Conservation (phyloP, 345 rosid genomes). For the Gossypium anomalum region DNA sequence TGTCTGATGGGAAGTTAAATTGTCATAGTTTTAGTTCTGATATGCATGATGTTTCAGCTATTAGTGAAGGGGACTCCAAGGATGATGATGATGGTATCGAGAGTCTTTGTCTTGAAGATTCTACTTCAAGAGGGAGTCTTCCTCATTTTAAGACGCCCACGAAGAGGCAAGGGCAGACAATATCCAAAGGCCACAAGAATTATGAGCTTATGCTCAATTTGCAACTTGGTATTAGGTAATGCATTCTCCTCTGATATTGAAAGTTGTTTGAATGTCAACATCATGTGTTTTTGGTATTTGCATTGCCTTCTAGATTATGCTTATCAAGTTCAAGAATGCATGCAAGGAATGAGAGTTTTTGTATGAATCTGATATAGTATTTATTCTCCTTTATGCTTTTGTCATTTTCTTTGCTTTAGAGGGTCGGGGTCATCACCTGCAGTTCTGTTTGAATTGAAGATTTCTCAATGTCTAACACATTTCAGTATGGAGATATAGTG, state of each 20-base stretch:
- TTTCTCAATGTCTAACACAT: conserved; percentile 1
- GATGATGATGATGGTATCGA: conserved; percentile 43
- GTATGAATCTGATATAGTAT: neutral
- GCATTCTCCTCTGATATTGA: neutral
- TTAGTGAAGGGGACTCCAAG: conserved; percentile 34
- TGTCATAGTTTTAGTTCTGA: conserved; percentile 34
- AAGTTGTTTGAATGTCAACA: neutral
- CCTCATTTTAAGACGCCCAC: conserved; percentile 39
- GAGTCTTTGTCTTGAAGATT: conserved; percentile 40
- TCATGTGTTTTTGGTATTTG: neutral
- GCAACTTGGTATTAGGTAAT: conserved; percentile 92
- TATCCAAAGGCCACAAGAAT: conserved; percentile 90
- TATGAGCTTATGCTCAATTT: conserved; percentile 97
- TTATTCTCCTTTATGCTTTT: neutral
- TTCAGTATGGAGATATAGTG: neutral
- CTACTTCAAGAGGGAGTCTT: conserved; percentile 29
- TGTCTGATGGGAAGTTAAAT: conserved; percentile 64
- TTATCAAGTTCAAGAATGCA: neutral
- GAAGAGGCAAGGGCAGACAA: conserved; percentile 80
- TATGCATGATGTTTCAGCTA: conserved; percentile 20
- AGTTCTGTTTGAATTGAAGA: neutral
- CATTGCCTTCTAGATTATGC: neutral
- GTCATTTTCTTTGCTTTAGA: neutral
- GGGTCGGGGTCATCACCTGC: neutral
- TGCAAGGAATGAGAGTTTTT: neutral